phyloP scores from a whole-genome alignment of 225 moss, liverwort and hornwort species.

The Antitrichia curtipendula region DNA sequence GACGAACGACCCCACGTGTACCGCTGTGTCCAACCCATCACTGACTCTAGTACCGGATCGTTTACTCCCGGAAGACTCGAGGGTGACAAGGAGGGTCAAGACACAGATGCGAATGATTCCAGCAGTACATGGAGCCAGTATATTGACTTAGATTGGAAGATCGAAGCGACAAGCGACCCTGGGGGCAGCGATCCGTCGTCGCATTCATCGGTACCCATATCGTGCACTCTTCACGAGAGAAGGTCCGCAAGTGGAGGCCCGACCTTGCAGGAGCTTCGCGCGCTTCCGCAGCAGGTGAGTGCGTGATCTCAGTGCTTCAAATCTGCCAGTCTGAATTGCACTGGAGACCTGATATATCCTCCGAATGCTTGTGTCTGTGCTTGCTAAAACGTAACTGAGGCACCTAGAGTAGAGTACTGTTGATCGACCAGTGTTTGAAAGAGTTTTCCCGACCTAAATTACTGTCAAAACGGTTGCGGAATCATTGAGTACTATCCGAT shows the following conservation, averaged over 20 bases:
- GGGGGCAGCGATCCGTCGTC: constrained; percentile 1
- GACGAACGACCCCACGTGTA: neutral
- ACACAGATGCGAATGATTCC: neutral
- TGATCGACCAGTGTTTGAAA: neutral
- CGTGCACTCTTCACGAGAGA: constrained; percentile 18
- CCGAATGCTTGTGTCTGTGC: neutral
- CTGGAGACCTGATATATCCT: neutral
- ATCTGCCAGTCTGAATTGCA: neutral
- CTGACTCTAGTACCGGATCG: constrained; percentile 16
- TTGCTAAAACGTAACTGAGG: neutral
- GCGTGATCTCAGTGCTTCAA: neutral
- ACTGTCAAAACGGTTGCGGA: neutral
- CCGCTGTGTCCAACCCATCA: neutral
- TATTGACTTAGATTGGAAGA: neutral
- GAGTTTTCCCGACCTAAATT: neutral
- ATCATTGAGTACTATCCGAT: neutral
- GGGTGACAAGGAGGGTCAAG: neutral
- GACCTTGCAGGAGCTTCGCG: neutral
- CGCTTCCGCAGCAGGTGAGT: constrained; percentile 10
- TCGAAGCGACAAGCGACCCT: neutral
- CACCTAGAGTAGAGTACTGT: neutral
- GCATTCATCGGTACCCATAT: constrained; percentile 10
- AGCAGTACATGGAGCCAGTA: constrained; percentile 12
- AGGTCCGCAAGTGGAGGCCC: neutral
- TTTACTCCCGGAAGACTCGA: neutral